Evolutionary conservation across 441 rosid genomes (phyloP), one percentile per base, ranked within the genome.

Genomic region (Adansonia grandidieri): DNA sequence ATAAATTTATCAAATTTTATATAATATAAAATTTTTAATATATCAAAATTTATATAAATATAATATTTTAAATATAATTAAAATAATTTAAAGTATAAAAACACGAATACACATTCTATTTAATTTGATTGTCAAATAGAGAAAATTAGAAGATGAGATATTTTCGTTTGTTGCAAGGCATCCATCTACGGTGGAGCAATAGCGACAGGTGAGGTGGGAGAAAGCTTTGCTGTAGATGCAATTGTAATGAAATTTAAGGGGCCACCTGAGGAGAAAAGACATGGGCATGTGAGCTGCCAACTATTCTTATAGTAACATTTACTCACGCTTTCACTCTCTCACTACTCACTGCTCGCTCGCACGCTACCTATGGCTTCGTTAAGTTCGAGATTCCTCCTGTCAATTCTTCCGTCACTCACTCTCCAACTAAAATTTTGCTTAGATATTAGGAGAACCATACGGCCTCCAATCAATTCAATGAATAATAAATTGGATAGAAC

Each of bases 211-310:
- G 47, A 67, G 54, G 32, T 67, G 32, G 14, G 72, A 63, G 6
- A 63, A 63, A 10, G 32, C 4, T 14, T 63, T 63, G 20, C 19
- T 32, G 68, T 4, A 40, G 32, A 28, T 28, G 32, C 32, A 28
- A 28, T 4, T 50, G n/a, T 50, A 50, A 50, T 47, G 2, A 48
- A 9, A 13, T n/a, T 28, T 28, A 28, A 44, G 17, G 28, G 71
- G 71, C 71, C 71, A 66, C 71, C 42, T 67, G 72, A 66, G 32
- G 32, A 9, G 44, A 2, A 17, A 6, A 66, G 10, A 15, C 20
- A 8, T 0, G n/a, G 8, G 28, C 72, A 67, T 45, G 54, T 67
- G 72, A 67, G 54, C 72, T 67, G 72, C 54, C 72, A 67, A 67
- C 71, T 44, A 67, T 44, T 45, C 45, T 19, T 47, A 11, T 47